Evolutionary conservation across 352 stramenopile species (phyloP).

Genomic region (Thalassiosira mediterranea): DNA sequence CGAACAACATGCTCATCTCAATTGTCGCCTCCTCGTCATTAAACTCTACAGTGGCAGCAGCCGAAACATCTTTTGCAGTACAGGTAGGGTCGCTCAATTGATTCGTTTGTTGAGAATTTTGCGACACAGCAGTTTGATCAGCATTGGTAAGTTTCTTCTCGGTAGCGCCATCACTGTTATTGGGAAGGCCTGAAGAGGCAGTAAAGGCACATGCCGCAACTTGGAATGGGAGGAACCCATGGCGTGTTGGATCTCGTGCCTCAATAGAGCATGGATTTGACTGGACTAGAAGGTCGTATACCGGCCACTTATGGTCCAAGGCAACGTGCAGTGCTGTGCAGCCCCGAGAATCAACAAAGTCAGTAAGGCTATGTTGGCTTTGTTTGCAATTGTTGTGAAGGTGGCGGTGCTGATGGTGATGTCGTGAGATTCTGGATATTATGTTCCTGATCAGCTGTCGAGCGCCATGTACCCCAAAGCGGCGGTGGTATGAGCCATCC

Average conservation of each 20-base stretch:
- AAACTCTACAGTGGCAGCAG: constrained; percentile 4
- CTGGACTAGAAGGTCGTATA: constrained; percentile 47
- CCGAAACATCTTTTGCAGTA: neutral
- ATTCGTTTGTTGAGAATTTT: too few relatives aligned
- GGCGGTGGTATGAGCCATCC: constrained; percentile 24
- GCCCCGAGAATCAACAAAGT: constrained; percentile 25
- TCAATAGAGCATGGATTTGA: constrained; percentile 35
- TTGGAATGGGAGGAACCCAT: constrained; percentile 52
- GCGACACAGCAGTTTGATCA: too few relatives aligned
- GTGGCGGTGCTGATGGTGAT: constrained; percentile 1
- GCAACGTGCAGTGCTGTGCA: constrained; percentile 42
- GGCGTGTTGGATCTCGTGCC: constrained; percentile 23
- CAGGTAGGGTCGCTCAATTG: neutral
- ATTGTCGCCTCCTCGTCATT: constrained; percentile 8
- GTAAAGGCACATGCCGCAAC: constrained; percentile 37
- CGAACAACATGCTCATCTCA: constrained; percentile 46
- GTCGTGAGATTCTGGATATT: constrained; percentile 17
- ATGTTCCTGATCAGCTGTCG: constrained; percentile 53
- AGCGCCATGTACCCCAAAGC: constrained; percentile 46
- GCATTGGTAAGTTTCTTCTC: too few relatives aligned
- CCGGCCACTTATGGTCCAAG: constrained; percentile 44
- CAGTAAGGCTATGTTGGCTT: constrained; percentile 14
- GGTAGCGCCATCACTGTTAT: too few relatives aligned
- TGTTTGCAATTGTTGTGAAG: neutral
- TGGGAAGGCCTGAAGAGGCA: too few relatives aligned